phyloP scores from a whole-genome alignment of 495 filamentous ascomycete species.

The Penicillium tannophilum region DNA sequence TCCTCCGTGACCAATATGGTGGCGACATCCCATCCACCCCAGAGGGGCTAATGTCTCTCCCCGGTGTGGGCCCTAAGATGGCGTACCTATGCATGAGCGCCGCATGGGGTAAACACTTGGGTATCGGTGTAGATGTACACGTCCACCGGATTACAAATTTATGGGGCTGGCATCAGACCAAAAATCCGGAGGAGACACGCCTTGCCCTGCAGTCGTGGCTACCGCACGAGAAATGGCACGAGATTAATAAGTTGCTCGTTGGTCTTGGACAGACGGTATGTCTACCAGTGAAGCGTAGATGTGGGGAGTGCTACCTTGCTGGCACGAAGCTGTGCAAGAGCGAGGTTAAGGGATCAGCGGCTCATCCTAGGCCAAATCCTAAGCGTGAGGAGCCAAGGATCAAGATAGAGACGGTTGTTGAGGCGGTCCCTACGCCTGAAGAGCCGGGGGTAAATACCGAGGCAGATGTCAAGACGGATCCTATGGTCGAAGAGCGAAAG shows the following conservation, averaged over 20 bases:
- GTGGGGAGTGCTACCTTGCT: slow-evolving; percentile 81
- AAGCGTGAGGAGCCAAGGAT: slow-evolving; percentile 48
- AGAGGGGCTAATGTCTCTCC: slow-evolving; percentile 74
- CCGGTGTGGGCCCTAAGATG: slow-evolving; percentile 97
- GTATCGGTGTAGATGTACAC: slow-evolving; percentile 69
- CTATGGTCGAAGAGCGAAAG: slow-evolving; percentile 7
- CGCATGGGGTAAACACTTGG: slow-evolving; percentile 62
- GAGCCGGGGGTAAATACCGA: neutral
- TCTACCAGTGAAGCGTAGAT: slow-evolving; percentile 74
- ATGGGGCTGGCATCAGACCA: slow-evolving; percentile 91
- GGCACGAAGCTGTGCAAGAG: slow-evolving; percentile 74
- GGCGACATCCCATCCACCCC: slow-evolving; percentile 85
- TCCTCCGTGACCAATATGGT: slow-evolving; percentile 67
- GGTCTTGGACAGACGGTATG: slow-evolving; percentile 90
- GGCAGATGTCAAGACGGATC: slow-evolving; percentile 2
- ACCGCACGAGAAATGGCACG: slow-evolving; percentile 85
- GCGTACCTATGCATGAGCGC: slow-evolving; percentile 85
- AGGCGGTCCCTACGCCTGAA: slow-evolving; percentile 44
- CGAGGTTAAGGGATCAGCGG: slow-evolving; percentile 47
- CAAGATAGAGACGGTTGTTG: slow-evolving; percentile 21
- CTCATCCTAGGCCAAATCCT: slow-evolving; percentile 21
- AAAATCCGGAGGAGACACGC: slow-evolving; percentile 84
- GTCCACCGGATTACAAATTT: slow-evolving; percentile 91
- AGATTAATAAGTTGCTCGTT: slow-evolving; percentile 91
- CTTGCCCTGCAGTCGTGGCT: slow-evolving; percentile 78